Base-by-base conservation (phyloP, 805 yeast genomes). In the Sugiyamaella chiloensis region DNA sequence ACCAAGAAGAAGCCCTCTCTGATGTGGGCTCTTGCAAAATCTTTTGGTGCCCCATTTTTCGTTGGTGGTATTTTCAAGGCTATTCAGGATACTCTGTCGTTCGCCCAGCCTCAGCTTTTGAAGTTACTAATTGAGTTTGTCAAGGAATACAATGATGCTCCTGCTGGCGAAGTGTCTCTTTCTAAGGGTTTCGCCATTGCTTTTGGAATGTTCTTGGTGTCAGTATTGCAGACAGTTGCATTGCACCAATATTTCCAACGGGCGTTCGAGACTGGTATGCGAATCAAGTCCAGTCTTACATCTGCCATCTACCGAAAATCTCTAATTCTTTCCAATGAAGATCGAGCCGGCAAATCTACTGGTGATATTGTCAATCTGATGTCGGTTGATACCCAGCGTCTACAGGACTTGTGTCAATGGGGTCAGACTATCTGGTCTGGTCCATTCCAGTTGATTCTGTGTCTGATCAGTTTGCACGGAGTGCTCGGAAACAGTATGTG, bases 391-490 rank as follows among this genome's bases (percentile, higher is more conserved):
- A 80, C 85, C 9, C 68, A 69, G 41, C 72, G 85, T 52, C 68
- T 87, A 24, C 85, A 81, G 59, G 80, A 78, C 31, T 65, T 85
- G 17, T 78, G 83, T 21, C 91, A 86, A 64, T 81, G 83, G 66
- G 79, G 90, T 51, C 87, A 87, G 58, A 75, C 87, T 36, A 72
- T 87, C 42, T 86, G 96, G 89, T 87, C 96, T 1, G 96, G 96
- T 40, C 98, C 98, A 1, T 84, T 89, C 68, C 97, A 89, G 67
- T 79, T 91, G 56, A 60, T 78, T 24, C 69, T 91, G 44, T 90
- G 97, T 72, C 74, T 91, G 54, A 66, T 75, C 48, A 85, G 93
- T 2, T 73, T 91, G 44, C 79, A 89, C 64, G 76, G 78, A 2
- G 67, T 91, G 44, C 67, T 91, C 50, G 97, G 97, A 21, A 81